Percentiles rank a stretch among this genome's conserved stretches.
These are phyloP conservation scores for Hypomyces perniciosus DNA, from an alignment of 2,329 filamentous ascomycete species.

Conservation along the genomic window DNA sequence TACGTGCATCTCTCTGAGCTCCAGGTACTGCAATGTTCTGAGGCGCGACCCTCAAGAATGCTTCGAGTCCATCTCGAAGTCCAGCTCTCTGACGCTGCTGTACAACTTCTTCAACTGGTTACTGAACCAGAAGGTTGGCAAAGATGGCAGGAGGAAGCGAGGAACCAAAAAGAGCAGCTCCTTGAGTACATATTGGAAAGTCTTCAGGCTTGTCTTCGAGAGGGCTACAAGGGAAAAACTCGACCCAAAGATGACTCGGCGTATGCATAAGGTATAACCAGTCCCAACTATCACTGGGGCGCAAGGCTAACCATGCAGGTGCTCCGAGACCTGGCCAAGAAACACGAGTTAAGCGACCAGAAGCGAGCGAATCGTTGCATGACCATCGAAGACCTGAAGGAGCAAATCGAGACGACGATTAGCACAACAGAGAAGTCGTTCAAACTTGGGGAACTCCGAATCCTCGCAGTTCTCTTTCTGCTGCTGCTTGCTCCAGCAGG, in stretches of 20 bases:
- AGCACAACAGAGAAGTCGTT: constrained; percentile 22
- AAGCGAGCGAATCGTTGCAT: constrained; percentile 20
- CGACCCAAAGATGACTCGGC: constrained; percentile 13
- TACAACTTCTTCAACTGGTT: too few relatives aligned
- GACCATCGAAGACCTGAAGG: constrained; percentile 19
- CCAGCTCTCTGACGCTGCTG: too few relatives aligned
- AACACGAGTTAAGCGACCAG: constrained; percentile 16
- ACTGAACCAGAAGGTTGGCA: too few relatives aligned
- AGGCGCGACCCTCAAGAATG: too few relatives aligned
- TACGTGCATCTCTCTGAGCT: too few relatives aligned
- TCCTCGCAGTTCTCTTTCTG: constrained; percentile 19
- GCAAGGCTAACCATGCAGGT: constrained; percentile 15
- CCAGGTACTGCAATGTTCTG: too few relatives aligned
- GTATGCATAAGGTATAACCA: constrained; percentile 15
- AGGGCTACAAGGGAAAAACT: constrained; percentile 15
- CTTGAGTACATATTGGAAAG: constrained; percentile 23
- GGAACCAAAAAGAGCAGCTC: constrained; percentile 17
- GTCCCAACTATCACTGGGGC: background rate
- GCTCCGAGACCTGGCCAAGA: constrained; percentile 18
- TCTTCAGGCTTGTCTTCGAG: constrained; percentile 22
- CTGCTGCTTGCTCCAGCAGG: constrained; percentile 17
- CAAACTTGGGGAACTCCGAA: constrained; percentile 18
- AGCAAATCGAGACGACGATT: constrained; percentile 21
- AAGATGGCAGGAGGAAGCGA: constrained; percentile 12
- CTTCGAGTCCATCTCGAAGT: too few relatives aligned